phyloP scores from a whole-genome alignment of 805 yeast genomes.

The Citeromyces nyonsensis region DNA sequence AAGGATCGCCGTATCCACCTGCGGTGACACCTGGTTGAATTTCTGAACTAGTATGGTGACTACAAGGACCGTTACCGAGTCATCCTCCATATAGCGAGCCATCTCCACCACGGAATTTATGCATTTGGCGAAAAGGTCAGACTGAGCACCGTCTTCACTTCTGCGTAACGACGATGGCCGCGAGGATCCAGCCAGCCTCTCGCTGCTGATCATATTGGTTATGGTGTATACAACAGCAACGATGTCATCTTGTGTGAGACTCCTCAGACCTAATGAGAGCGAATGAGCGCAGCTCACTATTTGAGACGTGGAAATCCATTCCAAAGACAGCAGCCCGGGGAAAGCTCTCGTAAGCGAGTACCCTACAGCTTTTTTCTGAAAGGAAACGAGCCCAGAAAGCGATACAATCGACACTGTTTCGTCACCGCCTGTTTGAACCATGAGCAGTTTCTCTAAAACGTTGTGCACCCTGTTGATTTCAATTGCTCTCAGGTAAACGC shows the following conservation, averaged over 20 bases:
- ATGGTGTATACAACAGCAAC: constrained; percentile 77
- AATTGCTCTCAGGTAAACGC: no score
- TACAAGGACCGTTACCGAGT: constrained; percentile 60
- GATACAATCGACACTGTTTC: constrained; percentile 3
- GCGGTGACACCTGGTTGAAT: constrained; percentile 27
- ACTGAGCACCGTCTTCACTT: background rate
- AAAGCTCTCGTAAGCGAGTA: constrained; percentile 14
- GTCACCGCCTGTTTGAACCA: no score
- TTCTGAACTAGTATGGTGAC: constrained; percentile 77
- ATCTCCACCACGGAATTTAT: constrained; percentile 54
- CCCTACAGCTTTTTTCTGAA: constrained; percentile 23
- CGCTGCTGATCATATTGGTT: constrained; percentile 26
- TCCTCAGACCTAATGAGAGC: constrained; percentile 49
- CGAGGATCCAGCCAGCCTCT: background rate
- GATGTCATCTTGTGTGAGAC: constrained; percentile 65
- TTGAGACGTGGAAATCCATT: no score
- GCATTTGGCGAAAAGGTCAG: constrained; percentile 40
- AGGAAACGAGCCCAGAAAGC: constrained; percentile 15
- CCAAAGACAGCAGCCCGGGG: constrained; percentile 22
- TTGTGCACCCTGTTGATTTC: no score
- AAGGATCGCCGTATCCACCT: constrained; percentile 38
- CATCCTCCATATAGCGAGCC: constrained; percentile 51
- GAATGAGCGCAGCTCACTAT: no score
- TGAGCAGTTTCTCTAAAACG: no score
- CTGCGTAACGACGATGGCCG: background rate